Evolutionary conservation across 2,329 filamentous ascomycete genomes (phyloP).

Genomic region (Neonectria ditissima): DNA sequence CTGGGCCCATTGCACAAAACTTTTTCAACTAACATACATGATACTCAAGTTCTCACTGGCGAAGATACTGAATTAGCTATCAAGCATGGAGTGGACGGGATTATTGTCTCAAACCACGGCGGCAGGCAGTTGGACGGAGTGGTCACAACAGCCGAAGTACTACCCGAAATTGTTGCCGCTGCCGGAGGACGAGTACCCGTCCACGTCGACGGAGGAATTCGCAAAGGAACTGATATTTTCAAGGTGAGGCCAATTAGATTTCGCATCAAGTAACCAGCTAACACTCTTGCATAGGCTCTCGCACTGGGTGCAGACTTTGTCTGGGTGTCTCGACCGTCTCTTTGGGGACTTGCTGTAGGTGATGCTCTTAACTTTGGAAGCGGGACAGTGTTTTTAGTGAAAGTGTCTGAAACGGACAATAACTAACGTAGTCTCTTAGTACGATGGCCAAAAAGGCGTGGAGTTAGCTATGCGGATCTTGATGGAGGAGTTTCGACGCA

Average conservation of each 20-base stretch:
- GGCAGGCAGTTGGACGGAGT: conserved; percentile 22
- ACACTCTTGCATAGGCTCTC: conserved; percentile 9
- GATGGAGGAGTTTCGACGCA: conserved; percentile 24
- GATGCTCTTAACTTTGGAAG: neutral
- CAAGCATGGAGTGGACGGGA: conserved; percentile 21
- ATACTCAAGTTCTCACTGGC: conserved; percentile 8
- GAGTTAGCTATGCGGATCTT: conserved; percentile 20
- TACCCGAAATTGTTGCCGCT: conserved; percentile 24
- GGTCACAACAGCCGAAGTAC: conserved; percentile 20
- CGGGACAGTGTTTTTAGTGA: too few relatives aligned
- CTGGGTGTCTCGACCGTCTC: conserved; percentile 23
- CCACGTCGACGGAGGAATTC: conserved; percentile 24
- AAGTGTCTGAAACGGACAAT: neutral
- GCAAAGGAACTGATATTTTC: conserved; percentile 28
- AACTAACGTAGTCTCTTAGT: neutral
- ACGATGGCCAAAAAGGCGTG: conserved; percentile 17
- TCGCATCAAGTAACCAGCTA: neutral
- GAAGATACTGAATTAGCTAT: conserved; percentile 20
- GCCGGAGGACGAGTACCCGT: conserved; percentile 18
- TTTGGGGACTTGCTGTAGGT: conserved; percentile 25
- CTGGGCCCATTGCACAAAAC: neutral
- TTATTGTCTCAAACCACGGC: conserved; percentile 27
- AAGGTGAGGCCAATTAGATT: neutral
- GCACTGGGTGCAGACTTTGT: conserved; percentile 26
- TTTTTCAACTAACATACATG: neutral